These are phyloP conservation scores for Penicillium vulpinum DNA, from an alignment of 2,329 filamentous ascomycete genomes.

Conservation along the genomic window DNA sequence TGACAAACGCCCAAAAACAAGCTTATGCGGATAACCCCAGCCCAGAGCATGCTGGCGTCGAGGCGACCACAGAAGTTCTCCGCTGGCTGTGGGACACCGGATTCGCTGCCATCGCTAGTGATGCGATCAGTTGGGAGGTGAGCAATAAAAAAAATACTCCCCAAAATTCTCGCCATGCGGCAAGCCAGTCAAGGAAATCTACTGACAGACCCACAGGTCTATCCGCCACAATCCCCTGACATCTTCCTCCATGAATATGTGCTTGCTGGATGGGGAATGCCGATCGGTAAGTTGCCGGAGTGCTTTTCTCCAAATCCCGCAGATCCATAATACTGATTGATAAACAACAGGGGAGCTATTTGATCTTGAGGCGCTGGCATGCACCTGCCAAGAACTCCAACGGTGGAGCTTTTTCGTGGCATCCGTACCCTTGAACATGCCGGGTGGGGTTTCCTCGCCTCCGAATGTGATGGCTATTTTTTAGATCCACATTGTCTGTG, in stretches of 20 bases:
- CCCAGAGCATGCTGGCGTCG: slow-evolving; percentile 50
- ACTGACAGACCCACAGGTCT: slow-evolving; percentile 32
- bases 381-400: slow-evolving; percentile 36
- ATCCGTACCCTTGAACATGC: slow-evolving; percentile 52
- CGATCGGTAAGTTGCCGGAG: slow-evolving; percentile 40
- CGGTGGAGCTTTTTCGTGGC: slow-evolving; percentile 55
- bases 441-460: slow-evolving; percentile 49
- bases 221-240: slow-evolving; percentile 43
- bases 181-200: not conserved
- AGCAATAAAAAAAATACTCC: slow-evolving; percentile 18
- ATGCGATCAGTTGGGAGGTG: slow-evolving; percentile 57
- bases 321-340: slow-evolving; percentile 3
- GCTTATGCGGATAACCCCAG: slow-evolving; percentile 38
- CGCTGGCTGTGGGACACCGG: slow-evolving; percentile 60
- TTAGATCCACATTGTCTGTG: slow-evolving; percentile 20
- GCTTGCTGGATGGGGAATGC: slow-evolving; percentile 55
- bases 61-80: slow-evolving; percentile 52
- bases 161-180: not conserved
- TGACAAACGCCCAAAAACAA: slow-evolving; percentile 35
- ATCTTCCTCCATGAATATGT: slow-evolving; percentile 51
- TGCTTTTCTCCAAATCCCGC: not conserved
- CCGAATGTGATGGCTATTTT: slow-evolving; percentile 50
- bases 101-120: slow-evolving; percentile 60
- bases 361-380: slow-evolving; percentile 47
- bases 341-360: slow-evolving; percentile 45